Evolutionary conservation across 1,284 basidiomycete genomes (phyloP).

Genomic region (Singerocomus inundabilis): DNA sequence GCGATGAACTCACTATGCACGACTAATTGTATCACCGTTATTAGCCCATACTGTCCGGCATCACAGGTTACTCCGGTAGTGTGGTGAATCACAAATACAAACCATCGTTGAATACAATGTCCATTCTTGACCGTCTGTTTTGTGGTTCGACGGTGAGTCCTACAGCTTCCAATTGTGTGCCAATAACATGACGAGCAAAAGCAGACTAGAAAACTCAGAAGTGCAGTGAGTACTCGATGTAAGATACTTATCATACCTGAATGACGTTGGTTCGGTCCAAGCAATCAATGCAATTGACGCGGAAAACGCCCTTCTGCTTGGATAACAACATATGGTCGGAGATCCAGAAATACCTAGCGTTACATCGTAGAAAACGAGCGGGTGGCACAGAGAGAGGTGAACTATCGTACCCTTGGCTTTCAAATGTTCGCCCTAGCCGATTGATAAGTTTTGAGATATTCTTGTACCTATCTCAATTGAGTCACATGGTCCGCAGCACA

Average conservation of each 20-base stretch:
- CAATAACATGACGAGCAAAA: slow-evolving; percentile 81
- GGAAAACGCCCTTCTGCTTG: slow-evolving; percentile 81
- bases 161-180: slow-evolving; percentile 78
- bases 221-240: background rate
- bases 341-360: slow-evolving; percentile 78
- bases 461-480: slow-evolving; percentile 61
- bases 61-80: slow-evolving; percentile 2
- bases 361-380: slow-evolving; percentile 2
- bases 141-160: slow-evolving; percentile 61
- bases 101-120: slow-evolving; percentile 87
- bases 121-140: slow-evolving; percentile 57
- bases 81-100: slow-evolving; percentile 20
- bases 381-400: background rate
- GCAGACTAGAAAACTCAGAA: slow-evolving; percentile 62
- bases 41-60: slow-evolving; percentile 82
- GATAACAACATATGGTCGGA: slow-evolving; percentile 71
- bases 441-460: slow-evolving; percentile 81
- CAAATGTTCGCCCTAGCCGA: slow-evolving; percentile 71
- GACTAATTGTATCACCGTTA: slow-evolving; percentile 87
- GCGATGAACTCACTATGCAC: slow-evolving; percentile 69
- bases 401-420: slow-evolving; percentile 58
- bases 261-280: slow-evolving; percentile 90
- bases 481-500: background rate
- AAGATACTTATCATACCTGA: slow-evolving; percentile 45
- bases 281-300: slow-evolving; percentile 94